phyloP scores from a whole-genome alignment of 352 stramenopile genomes.

The Phytophthora citricola region DNA sequence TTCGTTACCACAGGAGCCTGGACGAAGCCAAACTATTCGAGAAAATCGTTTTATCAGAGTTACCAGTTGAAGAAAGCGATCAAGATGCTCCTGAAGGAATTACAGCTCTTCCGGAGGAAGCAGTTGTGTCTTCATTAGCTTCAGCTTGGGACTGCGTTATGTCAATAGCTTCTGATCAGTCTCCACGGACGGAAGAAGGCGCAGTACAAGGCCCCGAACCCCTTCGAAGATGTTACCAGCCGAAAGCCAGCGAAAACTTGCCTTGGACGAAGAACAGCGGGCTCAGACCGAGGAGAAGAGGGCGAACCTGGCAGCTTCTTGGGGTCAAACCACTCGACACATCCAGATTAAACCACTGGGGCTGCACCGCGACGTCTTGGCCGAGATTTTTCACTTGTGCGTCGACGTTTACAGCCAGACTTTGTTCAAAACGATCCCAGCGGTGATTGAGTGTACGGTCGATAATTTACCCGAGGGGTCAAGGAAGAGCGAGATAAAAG shows the following conservation, averaged over 20 bases:
- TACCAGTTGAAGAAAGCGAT: slow-evolving; percentile 11
- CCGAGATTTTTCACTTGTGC: slow-evolving; percentile 47
- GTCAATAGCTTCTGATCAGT: slow-evolving; percentile 22
- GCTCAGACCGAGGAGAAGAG: slow-evolving; percentile 33
- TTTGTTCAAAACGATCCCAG: slow-evolving; percentile 16
- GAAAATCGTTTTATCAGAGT: slow-evolving; percentile 29
- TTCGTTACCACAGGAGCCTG: slow-evolving; percentile 29
- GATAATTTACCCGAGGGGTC: slow-evolving; percentile 28
- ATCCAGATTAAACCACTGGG: slow-evolving; percentile 37
- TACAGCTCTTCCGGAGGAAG: slow-evolving; percentile 19
- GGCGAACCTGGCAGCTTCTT: slow-evolving; percentile 21
- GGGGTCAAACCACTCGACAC: slow-evolving; percentile 35
- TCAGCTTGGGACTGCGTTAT: slow-evolving; percentile 38
- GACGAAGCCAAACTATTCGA: slow-evolving; percentile 71
- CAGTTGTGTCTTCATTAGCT: slow-evolving; percentile 9
- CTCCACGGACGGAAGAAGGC: slow-evolving; percentile 5
- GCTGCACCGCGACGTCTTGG: slow-evolving; percentile 43
- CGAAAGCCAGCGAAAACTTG: slow-evolving; percentile 30
- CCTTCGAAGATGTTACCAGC: slow-evolving; percentile 16
- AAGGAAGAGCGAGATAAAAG: slow-evolving; percentile 24
- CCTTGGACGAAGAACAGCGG: slow-evolving; percentile 23
- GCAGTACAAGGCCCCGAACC: slow-evolving; percentile 23
- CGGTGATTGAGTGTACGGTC: slow-evolving; percentile 26
- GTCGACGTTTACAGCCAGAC: slow-evolving; percentile 39
- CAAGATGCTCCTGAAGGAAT: slow-evolving; percentile 22